phyloP scores from a whole-genome alignment of 805 yeast genomes.

The Komagataella ulmi region DNA sequence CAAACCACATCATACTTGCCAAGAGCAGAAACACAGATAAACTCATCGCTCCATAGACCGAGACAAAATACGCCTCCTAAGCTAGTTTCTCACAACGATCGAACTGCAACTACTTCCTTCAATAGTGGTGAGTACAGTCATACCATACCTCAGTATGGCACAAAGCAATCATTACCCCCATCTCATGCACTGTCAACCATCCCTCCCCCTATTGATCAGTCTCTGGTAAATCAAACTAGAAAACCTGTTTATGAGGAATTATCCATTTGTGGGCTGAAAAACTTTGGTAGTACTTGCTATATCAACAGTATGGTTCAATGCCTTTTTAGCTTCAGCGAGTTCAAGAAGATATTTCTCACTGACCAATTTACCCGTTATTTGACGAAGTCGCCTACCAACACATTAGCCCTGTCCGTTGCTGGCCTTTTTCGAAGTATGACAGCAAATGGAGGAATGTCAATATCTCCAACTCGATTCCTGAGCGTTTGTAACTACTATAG shows the following conservation, averaged over 20 bases:
- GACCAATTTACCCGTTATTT: slow-evolving; percentile 28
- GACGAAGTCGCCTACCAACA: slow-evolving; percentile 9
- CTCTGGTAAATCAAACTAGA: not conserved
- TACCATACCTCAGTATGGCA: not conserved
- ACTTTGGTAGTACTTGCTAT: slow-evolving; percentile 66
- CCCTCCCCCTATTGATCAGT: not conserved
- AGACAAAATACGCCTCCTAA: not conserved
- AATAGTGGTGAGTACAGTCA: not conserved
- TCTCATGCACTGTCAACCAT: not conserved
- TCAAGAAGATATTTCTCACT: slow-evolving; percentile 35
- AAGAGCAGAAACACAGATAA: not conserved
- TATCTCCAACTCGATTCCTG: slow-evolving; percentile 50
- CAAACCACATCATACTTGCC: not conserved
- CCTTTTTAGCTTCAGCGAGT: slow-evolving; percentile 37
- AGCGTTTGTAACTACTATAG: slow-evolving; percentile 33
- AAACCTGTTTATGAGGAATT: slow-evolving; percentile 20
- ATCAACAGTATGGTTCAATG: slow-evolving; percentile 66
- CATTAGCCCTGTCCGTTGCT: slow-evolving; percentile 34
- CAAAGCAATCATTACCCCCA: not conserved
- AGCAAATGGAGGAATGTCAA: slow-evolving; percentile 42
- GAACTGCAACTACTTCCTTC: not conserved
- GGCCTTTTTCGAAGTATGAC: slow-evolving; percentile 44
- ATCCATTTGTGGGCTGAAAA: slow-evolving; percentile 48
- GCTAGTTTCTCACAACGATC: not conserved
- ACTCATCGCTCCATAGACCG: not conserved